Base-by-base conservation (phyloP, 2,329 filamentous ascomycete genomes). In the Magnaporthiopsis poae region DNA sequence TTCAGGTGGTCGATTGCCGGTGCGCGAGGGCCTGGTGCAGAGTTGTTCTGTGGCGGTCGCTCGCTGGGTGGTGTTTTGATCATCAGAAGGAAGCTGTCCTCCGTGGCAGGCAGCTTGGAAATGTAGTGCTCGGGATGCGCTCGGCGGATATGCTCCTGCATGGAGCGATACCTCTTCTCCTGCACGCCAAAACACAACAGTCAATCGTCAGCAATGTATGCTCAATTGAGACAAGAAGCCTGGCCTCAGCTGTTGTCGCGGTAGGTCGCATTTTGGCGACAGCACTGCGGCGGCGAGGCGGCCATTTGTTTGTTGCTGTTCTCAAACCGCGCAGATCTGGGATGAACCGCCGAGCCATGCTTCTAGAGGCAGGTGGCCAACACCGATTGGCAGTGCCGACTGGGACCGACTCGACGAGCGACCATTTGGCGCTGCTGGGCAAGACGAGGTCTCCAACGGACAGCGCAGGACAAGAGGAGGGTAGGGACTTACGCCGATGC, bases 71-170 rank as follows among this genome's bases (percentile, higher is more conserved):
- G 90, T 71, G 91, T 92, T 77, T 88, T 96, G 78, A 98, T 91
- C 95, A 98, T 98, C 77, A 96, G 84, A 74, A 90, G 82, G 79
- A 99, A 97, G 87, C 92, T 97, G 80, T 98, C 94, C 79, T 97
- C 94, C 72, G 94, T 99, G 63, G 95, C 95, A 71, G 95, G 94
- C 73, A 98, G 90, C 85, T 98, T 97, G 64, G 95, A 89, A 73
- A 99, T 96, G 80, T 98, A 98, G 78, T 97, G 90, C 77, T 96
- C 92, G 69, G 94, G 94, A 77, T 99, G 95, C 71, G 95, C 94
- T 78, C 95, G 89, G 74, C 95, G 91, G 74, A 99, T 98, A 76
- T 99, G 95, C 85, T 99, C 95, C 80, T 98, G 95, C 92, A 99
- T 98, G 70, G 94, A 98, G 78, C 95, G 92, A 81, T 93, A 99